These are phyloP conservation scores for Phytophthora tentaculata DNA, from an alignment of 352 stramenopile species.

Conservation along the genomic window DNA sequence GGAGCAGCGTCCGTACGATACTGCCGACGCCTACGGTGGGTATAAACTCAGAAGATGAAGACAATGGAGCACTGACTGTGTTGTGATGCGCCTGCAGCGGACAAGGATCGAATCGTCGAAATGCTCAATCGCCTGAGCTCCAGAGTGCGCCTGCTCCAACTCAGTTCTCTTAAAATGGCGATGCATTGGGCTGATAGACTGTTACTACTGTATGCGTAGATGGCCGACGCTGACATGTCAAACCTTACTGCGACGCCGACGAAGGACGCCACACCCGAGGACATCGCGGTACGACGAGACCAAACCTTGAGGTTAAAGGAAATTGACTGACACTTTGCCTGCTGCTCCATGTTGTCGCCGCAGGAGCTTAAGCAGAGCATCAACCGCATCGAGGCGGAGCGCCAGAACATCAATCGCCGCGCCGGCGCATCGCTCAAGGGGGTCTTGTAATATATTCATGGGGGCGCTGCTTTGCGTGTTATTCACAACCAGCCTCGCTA, in stretches of 20 bases:
- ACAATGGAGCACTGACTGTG: not conserved
- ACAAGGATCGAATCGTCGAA: constrained; percentile 88
- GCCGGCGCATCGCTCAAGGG: constrained; percentile 82
- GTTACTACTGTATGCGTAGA: constrained; percentile 39
- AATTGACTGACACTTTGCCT: constrained; percentile 2
- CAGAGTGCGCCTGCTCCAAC: constrained; percentile 44
- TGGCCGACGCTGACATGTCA: constrained; percentile 88
- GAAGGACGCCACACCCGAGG: constrained; percentile 78
- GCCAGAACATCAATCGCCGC: constrained; percentile 81
- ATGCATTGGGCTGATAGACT: not conserved
- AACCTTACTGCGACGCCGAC: constrained; percentile 83
- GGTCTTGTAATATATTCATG: constrained; percentile 61
- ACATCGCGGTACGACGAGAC: constrained; percentile 56
- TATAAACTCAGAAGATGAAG: not conserved
- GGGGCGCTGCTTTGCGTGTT: constrained; percentile 12
- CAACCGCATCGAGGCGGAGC: constrained; percentile 77
- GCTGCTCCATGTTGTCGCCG: constrained; percentile 1
- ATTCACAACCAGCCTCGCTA: constrained; percentile 12
- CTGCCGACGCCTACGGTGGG: constrained; percentile 79
- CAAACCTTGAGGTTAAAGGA: not conserved
- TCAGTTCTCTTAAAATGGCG: not conserved
- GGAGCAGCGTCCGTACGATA: constrained; percentile 64
- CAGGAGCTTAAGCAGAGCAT: constrained; percentile 81
- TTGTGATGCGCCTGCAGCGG: constrained; percentile 42
- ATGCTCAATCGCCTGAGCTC: constrained; percentile 90